phyloP scores from a whole-genome alignment of 1,284 basidiomycete species.

The Puccinia polysora region DNA sequence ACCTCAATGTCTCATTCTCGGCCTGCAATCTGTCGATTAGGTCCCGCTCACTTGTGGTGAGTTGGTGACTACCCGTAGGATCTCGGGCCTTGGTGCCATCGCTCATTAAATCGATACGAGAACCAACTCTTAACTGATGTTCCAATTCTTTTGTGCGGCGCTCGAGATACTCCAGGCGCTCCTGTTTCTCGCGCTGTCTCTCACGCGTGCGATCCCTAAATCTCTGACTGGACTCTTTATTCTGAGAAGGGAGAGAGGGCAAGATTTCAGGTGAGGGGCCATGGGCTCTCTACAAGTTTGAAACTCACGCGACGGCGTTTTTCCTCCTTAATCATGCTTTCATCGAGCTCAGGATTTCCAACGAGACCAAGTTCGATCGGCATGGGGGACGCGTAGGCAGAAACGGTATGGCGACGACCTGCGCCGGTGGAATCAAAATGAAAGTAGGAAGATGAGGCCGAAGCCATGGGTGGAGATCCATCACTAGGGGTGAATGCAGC shows the following conservation, averaged over 20 bases:
- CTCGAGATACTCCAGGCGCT: slow-evolving; percentile 31
- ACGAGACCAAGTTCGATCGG: slow-evolving; percentile 17
- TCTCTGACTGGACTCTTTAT: slow-evolving; percentile 40
- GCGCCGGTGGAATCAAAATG: slow-evolving; percentile 11
- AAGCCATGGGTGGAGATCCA: slow-evolving; percentile 32
- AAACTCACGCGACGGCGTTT: slow-evolving; percentile 26
- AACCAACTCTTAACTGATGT: neutral
- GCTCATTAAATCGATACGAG: neutral
- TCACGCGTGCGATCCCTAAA: slow-evolving; percentile 41
- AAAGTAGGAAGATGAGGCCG: slow-evolving; percentile 10
- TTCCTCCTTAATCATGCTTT: slow-evolving; percentile 33
- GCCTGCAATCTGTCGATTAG: slow-evolving; percentile 14
- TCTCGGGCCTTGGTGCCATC: neutral
- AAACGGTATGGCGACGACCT: slow-evolving; percentile 35
- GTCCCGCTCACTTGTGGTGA: no score
- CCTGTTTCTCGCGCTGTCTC: slow-evolving; percentile 41
- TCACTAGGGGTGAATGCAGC: slow-evolving; percentile 32
- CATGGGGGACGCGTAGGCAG: slow-evolving; percentile 22
- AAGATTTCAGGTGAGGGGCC: neutral
- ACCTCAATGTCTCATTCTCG: slow-evolving; percentile 24
- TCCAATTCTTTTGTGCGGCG: slow-evolving; percentile 28
- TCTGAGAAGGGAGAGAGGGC: slow-evolving; percentile 7
- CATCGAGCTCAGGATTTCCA: slow-evolving; percentile 16
- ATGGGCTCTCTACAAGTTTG: neutral
- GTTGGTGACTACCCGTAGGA: neutral